Conservation (phyloP, 1,284 basidiomycete species). For the Trametes polyzona region DNA sequence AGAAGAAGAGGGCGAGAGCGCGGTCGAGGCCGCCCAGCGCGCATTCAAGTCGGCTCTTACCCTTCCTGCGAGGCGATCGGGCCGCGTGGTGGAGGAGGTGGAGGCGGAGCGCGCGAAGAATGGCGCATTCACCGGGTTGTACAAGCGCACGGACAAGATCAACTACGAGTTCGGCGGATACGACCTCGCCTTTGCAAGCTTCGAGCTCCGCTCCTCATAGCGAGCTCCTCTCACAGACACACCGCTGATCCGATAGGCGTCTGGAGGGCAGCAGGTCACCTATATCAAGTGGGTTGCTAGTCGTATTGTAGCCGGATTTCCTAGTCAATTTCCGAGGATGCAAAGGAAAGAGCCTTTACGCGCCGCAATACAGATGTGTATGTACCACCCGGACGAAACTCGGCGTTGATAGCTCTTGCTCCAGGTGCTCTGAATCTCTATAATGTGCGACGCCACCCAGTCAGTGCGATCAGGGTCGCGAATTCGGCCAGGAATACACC, state of each 20-base stretch:
- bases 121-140: constrained; percentile 40
- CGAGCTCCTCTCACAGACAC: background rate
- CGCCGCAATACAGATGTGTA: constrained; percentile 18
- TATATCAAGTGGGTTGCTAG: background rate
- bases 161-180: constrained; percentile 98
- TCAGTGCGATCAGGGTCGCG: constrained; percentile 20
- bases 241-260: background rate
- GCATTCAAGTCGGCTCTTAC: constrained; percentile 68
- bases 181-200: constrained; percentile 92
- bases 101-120: constrained; percentile 7
- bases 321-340: constrained; percentile 11
- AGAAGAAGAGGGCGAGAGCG: constrained; percentile 54
- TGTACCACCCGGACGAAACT: constrained; percentile 20
- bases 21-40: constrained; percentile 68
- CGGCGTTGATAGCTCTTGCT: constrained; percentile 17
- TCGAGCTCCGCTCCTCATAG: constrained; percentile 53
- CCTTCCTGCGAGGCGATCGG: constrained; percentile 17
- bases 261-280: background rate
- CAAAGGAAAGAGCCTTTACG: constrained; percentile 2
- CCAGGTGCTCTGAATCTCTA: constrained; percentile 10
- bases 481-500: constrained; percentile 1
- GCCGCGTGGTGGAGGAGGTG: constrained; percentile 8
- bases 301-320: background rate
- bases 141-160: constrained; percentile 91
- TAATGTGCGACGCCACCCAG: constrained; percentile 5